A percentile compares a stretch with the other conserved stretches of the same genome.
These are phyloP conservation scores for Hemerocallis citrina DNA, from an alignment of 106 monocot genomes.

Conservation along the genomic window DNA sequence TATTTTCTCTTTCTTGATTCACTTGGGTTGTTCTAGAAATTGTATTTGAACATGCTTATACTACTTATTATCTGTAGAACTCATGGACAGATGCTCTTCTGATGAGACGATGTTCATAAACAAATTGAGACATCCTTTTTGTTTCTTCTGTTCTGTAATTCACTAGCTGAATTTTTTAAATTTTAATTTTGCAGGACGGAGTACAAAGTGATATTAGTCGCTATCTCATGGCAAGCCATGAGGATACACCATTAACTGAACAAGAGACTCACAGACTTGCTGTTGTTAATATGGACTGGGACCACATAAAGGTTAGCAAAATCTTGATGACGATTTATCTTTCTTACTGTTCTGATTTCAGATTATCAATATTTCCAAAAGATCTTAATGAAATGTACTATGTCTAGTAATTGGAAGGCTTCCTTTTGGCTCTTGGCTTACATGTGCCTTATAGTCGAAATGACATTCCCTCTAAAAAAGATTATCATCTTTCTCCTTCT, in stretches of 20 bases:
- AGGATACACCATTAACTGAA: conserved; percentile 57
- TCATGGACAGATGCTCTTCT: background rate
- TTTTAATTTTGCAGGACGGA: conserved; percentile 36
- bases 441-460: no score
- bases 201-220: conserved; percentile 43
- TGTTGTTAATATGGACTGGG: conserved; percentile 94
- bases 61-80: background rate
- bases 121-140: background rate
- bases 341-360: no score
- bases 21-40: background rate
- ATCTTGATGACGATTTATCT: no score
- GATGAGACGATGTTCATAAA: background rate
- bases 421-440: no score
- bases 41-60: background rate
- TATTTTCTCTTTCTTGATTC: background rate
- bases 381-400: no score
- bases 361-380: no score
- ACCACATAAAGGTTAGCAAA: conserved; percentile 73
- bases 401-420: no score
- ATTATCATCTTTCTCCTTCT: no score
- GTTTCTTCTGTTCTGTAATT: no score
- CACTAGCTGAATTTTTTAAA: background rate
- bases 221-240: conserved; percentile 64
- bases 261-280: conserved; percentile 75
- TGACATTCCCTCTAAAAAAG: no score